These are phyloP conservation scores for Ascoidea asiatica DNA, from an alignment of 805 yeast species.

Conservation along the genomic window DNA sequence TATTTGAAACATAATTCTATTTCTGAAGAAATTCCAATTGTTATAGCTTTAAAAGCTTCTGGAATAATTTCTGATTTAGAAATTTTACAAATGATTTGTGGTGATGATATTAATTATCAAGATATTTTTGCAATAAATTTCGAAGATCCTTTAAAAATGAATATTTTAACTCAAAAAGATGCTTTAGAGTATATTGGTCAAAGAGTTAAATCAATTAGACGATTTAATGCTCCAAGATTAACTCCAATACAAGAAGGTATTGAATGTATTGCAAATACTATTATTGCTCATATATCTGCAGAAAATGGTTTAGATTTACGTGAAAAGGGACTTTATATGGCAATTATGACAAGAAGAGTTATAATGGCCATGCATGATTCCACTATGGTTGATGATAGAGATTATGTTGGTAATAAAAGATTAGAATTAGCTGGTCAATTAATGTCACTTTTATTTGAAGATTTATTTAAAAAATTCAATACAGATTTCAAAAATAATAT, in stretches of 20 bases:
- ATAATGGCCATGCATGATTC: slow-evolving; percentile 93
- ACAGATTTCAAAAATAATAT: slow-evolving; percentile 88
- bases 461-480: slow-evolving; percentile 92
- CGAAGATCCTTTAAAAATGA: slow-evolving; percentile 82
- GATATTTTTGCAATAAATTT: slow-evolving; percentile 86
- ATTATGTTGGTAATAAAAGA: slow-evolving; percentile 96
- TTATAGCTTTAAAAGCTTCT: slow-evolving; percentile 84
- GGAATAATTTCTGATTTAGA: slow-evolving; percentile 89
- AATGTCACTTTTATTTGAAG: slow-evolving; percentile 90
- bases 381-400: slow-evolving; percentile 94
- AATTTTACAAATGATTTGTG: slow-evolving; percentile 88
- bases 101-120: slow-evolving; percentile 76
- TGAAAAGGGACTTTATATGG: slow-evolving; percentile 88
- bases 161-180: slow-evolving; percentile 83
- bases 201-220: slow-evolving; percentile 84
- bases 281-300: slow-evolving; percentile 89
- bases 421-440: slow-evolving; percentile 95
- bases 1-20: slow-evolving; percentile 92
- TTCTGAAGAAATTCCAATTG: slow-evolving; percentile 91
- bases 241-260: slow-evolving; percentile 84
- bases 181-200: slow-evolving; percentile 86
- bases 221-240: slow-evolving; percentile 71
- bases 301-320: slow-evolving; percentile 68
- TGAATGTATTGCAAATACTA: slow-evolving; percentile 91
- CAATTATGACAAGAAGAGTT: slow-evolving; percentile 93